phyloP scores from a whole-genome alignment of 2,329 filamentous ascomycete genomes.

The Eutypella sp. region DNA sequence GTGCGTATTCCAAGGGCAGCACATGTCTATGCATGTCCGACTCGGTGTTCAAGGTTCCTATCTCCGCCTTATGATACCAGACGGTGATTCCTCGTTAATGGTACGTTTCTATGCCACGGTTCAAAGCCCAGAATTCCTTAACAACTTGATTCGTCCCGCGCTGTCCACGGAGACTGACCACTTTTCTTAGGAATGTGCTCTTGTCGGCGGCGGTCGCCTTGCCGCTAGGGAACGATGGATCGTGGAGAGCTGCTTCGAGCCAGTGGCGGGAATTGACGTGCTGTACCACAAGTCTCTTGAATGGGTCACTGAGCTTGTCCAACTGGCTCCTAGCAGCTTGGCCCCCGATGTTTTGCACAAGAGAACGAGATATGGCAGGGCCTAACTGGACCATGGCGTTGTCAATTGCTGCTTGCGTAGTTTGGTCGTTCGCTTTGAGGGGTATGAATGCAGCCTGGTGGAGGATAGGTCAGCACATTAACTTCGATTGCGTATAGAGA shows the following conservation, averaged over 20 bases:
- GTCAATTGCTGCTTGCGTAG: conserved; percentile 39
- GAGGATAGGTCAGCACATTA: conserved; percentile 2
- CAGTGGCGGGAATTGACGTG: conserved; percentile 54
- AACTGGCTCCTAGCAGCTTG: conserved; percentile 66
- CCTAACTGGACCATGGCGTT: conserved; percentile 55
- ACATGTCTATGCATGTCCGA: neutral
- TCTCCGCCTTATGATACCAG: no score
- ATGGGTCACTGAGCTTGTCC: conserved; percentile 63
- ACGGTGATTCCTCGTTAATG: neutral
- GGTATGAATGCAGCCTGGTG: conserved; percentile 48
- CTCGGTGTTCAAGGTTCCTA: no score
- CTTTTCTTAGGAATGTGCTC: conserved; percentile 58
- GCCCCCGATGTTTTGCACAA: conserved; percentile 64
- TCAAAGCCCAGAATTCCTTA: conserved; percentile 68
- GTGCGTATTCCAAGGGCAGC: no score
- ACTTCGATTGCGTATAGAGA: neutral
- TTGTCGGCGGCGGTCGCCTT: conserved; percentile 58
- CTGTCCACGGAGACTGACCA: conserved; percentile 61
- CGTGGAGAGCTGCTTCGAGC: conserved; percentile 56
- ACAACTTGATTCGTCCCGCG: conserved; percentile 62
- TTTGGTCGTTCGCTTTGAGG: conserved; percentile 37
- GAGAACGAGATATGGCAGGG: conserved; percentile 51
- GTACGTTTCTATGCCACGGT: conserved; percentile 31
- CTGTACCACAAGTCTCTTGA: conserved; percentile 61
- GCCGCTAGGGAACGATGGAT: conserved; percentile 53